phyloP scores from a whole-genome alignment of 1,139 yeast genomes.

The Pichia sp. region DNA sequence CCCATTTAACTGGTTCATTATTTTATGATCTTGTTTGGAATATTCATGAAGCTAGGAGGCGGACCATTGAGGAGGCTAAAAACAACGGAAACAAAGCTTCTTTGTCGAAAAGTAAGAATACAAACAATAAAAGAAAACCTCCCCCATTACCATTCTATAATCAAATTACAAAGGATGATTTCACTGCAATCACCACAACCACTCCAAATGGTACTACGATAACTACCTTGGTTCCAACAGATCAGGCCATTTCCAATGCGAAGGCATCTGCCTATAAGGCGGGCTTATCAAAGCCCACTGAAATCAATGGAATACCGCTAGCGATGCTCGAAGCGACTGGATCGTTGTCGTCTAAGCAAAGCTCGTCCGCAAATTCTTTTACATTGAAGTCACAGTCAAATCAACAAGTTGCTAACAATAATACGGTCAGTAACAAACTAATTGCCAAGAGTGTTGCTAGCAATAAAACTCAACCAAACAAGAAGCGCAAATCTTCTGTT shows the following conservation, averaged over 20 bases:
- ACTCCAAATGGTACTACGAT: slow-evolving; percentile 92
- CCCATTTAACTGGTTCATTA: slow-evolving; percentile 85
- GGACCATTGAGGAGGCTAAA: slow-evolving; percentile 43
- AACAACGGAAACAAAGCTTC: slow-evolving; percentile 11
- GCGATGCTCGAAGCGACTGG: slow-evolving; percentile 82
- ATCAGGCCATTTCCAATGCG: slow-evolving; percentile 60
- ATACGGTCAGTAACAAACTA: slow-evolving; percentile 1
- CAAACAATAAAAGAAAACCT: slow-evolving; percentile 33
- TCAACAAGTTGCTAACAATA: slow-evolving; percentile 5
- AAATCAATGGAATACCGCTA: slow-evolving; percentile 76
- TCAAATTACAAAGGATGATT: slow-evolving; percentile 88
- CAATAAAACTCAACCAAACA: background rate
- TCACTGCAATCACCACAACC: slow-evolving; percentile 77
- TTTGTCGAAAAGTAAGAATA: slow-evolving; percentile 11
- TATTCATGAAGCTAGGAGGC: slow-evolving; percentile 86
- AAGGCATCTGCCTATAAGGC: slow-evolving; percentile 49
- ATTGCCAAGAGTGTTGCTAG: background rate
- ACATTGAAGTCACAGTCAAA: slow-evolving; percentile 1
- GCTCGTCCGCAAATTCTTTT: background rate
- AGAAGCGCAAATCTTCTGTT: background rate
- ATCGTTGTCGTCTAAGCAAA: slow-evolving; percentile 35
- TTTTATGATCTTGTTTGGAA: slow-evolving; percentile 94
- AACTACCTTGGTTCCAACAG: slow-evolving; percentile 85
- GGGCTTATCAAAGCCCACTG: slow-evolving; percentile 52
- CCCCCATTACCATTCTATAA: slow-evolving; percentile 88